Evolutionary conservation across 2,329 filamentous ascomycete species (phyloP), one percentile per base, ranked within the genome.

Genomic region (Volutella citrinella): DNA sequence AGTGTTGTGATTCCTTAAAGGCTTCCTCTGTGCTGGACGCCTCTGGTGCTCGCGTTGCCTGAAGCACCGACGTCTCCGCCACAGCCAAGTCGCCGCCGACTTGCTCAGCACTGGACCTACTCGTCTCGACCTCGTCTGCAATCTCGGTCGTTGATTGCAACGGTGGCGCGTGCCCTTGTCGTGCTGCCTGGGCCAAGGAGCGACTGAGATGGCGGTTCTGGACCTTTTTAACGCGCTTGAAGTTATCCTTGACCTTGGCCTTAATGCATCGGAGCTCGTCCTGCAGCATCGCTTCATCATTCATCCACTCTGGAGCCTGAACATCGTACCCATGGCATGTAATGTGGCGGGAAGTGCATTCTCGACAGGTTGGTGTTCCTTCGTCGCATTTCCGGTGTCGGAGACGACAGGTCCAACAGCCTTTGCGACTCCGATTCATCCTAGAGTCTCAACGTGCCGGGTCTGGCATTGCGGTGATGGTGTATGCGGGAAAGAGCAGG

Each of bases 271-370:
- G 35, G 1, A 54, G 27, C 23, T 53, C 52, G 35, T 50, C 48
- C 23, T 63, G 59, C 14, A 61, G 40, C 34, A 47, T 24, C 3
- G 14, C 28, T n/a, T 40, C 32, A 16, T 49, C 39, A 30, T 60
- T 56, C 25, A 61, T 57, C 58, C 60, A 65, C 3, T 42, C 42
- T 3, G 63, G 62, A 45, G 61, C 57, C 3, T 38, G 26, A 2
- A 56, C 45, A 1, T 54, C 58, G 18, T 56, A 56, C 5, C 52
- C 52, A 19, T 56, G 42, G 22, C 52, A 56, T 4, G 32, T 34
- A 6, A 56, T 51, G 5, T 34, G 32, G 1, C 51, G 34, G 12
- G 43, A 44, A 18, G 30, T 41, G 30, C 55, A 57, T 17, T 51
- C 49, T 17, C 36, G 42, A 18, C 53, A 57, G 7, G 30, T 30